Base-by-base conservation (phyloP, 1,284 basidiomycete species). In the Dichomitus squalens region DNA sequence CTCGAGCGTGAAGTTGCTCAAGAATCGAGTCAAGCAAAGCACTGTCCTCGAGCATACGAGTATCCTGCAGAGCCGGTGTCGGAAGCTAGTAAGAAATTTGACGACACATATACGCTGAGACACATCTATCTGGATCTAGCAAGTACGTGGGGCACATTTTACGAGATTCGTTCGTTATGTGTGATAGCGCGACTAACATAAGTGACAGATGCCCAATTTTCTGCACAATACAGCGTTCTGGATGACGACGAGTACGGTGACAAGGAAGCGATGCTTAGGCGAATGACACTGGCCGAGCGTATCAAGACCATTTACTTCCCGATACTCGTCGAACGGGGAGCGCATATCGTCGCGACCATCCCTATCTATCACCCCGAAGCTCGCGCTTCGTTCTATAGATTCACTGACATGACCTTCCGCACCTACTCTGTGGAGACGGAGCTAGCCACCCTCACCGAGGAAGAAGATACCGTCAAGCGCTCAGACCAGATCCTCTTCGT, bases 311-410 rank as follows among this genome's bases (percentile, higher is more conserved):
- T 16, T 31, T 72, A 70, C 59, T 64, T 72, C 59, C 39, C 52
- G 6, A 47, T 46, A 18, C 51, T 71, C 8, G 49, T 54, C 8
- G 21, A 55, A 0, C 44, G 49, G n/a, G 63, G 65, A 4, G 49
- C 67, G 36, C 57, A 71, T 51, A 53, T 72, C 35, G 53, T 72
- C 39, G 60, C 68, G 43, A 66, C 63, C 9, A 49, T 69, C n/a
- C 69, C 69, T 20, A 33, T 67, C 53, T 64, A 61, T 60, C 56
- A 33, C 3, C 14, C 25, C 33, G 39, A 38, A 14, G n/a, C 25
- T 16, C 16, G n/a, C 8, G 34, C 39, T 8, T 58, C 61, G 7
- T 58, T 59, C 21, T 56, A 55, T 36, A 61, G 57, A 14, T 44
- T 70, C 16, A 71, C 69, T 2, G 52, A 48, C 44, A 55, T 70